A percentile compares a stretch with the other conserved stretches of the same genome.
phyloP scores from a whole-genome alignment of 2,329 filamentous ascomycete genomes.

The Xylariaceae sp. region DNA sequence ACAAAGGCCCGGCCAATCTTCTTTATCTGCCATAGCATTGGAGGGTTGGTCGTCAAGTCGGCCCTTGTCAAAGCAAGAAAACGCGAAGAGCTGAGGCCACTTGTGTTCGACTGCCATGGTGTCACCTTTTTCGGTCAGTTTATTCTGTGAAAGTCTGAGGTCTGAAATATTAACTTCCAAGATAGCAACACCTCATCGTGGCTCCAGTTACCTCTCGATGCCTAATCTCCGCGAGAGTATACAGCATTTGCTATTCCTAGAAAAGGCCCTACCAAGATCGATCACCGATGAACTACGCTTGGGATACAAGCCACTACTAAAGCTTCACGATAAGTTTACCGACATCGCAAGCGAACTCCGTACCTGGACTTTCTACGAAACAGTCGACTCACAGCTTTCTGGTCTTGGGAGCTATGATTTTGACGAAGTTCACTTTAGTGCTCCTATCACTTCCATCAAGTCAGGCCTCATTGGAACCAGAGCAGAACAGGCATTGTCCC shows the following conservation, averaged over 20 bases:
- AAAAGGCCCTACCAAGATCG: constrained; percentile 56
- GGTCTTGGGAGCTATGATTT: constrained; percentile 47
- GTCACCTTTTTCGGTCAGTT: constrained; percentile 64
- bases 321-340: constrained; percentile 61
- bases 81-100: constrained; percentile 47
- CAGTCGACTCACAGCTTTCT: constrained; percentile 63
- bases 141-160: background rate
- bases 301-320: constrained; percentile 55
- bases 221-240: constrained; percentile 62
- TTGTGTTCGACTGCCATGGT: constrained; percentile 65
- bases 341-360: constrained; percentile 63
- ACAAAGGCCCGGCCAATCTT: constrained; percentile 58
- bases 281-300: constrained; percentile 59
- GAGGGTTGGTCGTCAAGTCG: constrained; percentile 65
- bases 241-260: constrained; percentile 57
- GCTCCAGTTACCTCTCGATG: constrained; percentile 68
- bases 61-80: constrained; percentile 57
- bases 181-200: constrained; percentile 65
- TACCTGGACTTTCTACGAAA: constrained; percentile 70
- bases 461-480: constrained; percentile 59
- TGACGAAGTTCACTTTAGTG: constrained; percentile 62
- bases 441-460: constrained; percentile 64
- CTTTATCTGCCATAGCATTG: constrained; percentile 67
- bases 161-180: constrained; percentile 20
- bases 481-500: constrained; percentile 58